Evolutionary conservation across 1,139 yeast species (phyloP).

Genomic region (Diutina rugosa): DNA sequence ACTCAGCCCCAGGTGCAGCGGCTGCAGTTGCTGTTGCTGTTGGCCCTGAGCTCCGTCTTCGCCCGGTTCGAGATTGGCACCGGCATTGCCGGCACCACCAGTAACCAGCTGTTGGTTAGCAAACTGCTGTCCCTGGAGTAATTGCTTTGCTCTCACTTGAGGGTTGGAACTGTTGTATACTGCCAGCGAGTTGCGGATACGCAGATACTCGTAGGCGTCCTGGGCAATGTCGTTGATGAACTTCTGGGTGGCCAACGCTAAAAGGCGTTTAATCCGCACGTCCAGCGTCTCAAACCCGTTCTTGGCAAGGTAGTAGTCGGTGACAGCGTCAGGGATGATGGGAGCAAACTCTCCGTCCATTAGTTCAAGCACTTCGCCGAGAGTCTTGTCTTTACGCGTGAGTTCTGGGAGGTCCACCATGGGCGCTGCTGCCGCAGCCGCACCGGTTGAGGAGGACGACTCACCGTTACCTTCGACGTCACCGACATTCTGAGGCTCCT

Average conservation of each 20-base stretch:
- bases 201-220: slow-evolving; percentile 90
- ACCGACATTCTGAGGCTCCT: neutral
- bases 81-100: slow-evolving; percentile 23
- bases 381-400: slow-evolving; percentile 74
- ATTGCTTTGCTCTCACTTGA: slow-evolving; percentile 72
- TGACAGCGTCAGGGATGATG: slow-evolving; percentile 95
- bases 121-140: slow-evolving; percentile 54
- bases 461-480: neutral
- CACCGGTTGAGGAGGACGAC: neutral
- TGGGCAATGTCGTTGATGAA: slow-evolving; percentile 90
- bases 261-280: slow-evolving; percentile 63
- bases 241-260: slow-evolving; percentile 93
- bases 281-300: slow-evolving; percentile 84
- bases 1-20: slow-evolving; percentile 18
- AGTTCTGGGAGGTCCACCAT: slow-evolving; percentile 54
- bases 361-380: slow-evolving; percentile 72
- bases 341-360: slow-evolving; percentile 91
- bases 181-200: slow-evolving; percentile 76
- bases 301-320: slow-evolving; percentile 80
- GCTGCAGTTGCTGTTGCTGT: slow-evolving; percentile 16
- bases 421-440: slow-evolving; percentile 3
- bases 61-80: slow-evolving; percentile 21
- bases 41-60: slow-evolving; percentile 15
- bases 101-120: slow-evolving; percentile 32
- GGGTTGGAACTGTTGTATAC: slow-evolving; percentile 80